Percentiles rank a stretch among this genome's conserved stretches.
phyloP scores from a whole-genome alignment of 2,329 filamentous ascomycete species.

The Aspergillus neotritici region DNA sequence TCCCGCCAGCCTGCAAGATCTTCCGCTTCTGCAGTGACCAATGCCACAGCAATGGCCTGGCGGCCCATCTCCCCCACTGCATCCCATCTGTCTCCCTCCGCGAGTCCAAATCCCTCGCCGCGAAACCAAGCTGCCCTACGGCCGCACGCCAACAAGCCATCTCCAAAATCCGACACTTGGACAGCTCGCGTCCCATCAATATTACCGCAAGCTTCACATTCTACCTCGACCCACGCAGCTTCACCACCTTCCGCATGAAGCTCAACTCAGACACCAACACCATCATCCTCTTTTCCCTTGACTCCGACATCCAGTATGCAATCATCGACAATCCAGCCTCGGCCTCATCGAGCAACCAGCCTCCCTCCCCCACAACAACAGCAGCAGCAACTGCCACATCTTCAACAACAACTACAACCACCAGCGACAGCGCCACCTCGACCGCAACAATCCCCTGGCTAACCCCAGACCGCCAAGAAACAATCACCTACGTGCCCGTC shows the following conservation, averaged over 20 bases:
- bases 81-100: slow-evolving; percentile 27
- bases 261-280: slow-evolving; percentile 24
- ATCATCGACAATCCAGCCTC: slow-evolving; percentile 11
- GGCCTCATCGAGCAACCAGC: no score
- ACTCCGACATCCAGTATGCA: slow-evolving; percentile 23
- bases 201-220: slow-evolving; percentile 24
- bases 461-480: slow-evolving; percentile 22
- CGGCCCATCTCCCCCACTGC: slow-evolving; percentile 17
- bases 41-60: slow-evolving; percentile 17
- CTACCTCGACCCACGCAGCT: slow-evolving; percentile 28
- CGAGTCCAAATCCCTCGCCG: slow-evolving; percentile 26
- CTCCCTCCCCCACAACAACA: background rate
- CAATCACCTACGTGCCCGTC: slow-evolving; percentile 14
- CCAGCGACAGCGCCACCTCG: slow-evolving; percentile 1
- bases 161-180: slow-evolving; percentile 18
- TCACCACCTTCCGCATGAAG: slow-evolving; percentile 30
- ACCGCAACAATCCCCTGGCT: slow-evolving; percentile 18
- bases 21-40: slow-evolving; percentile 24
- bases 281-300: slow-evolving; percentile 24
- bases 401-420: slow-evolving; percentile 4
- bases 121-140: slow-evolving; percentile 22
- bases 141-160: slow-evolving; percentile 22
- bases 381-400: slow-evolving; percentile 1
- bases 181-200: slow-evolving; percentile 12
- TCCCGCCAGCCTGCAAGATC: slow-evolving; percentile 23